Conservation (phyloP, 2,329 filamentous ascomycete genomes). For the Verticillium alfalfae region DNA sequence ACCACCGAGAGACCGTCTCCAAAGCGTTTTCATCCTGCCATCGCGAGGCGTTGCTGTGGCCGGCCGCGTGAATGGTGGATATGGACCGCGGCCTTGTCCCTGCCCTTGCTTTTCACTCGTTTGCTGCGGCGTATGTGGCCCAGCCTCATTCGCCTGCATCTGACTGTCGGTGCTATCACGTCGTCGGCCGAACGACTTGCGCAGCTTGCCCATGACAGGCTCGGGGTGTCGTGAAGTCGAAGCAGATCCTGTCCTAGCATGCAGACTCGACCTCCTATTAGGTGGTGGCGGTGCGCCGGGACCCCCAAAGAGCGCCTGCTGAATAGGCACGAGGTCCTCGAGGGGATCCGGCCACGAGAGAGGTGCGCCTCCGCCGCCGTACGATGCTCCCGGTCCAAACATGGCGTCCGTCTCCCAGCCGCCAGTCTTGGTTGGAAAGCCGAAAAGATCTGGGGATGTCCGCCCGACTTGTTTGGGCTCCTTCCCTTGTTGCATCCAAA, state of each 20-base stretch:
- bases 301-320: conserved; percentile 30
- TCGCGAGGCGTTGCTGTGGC: conserved; percentile 30
- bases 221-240: conserved; percentile 12
- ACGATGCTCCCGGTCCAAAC: conserved; percentile 32
- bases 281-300: conserved; percentile 40
- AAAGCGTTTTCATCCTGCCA: conserved; percentile 43
- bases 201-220: conserved; percentile 13
- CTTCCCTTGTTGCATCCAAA: conserved; percentile 47
- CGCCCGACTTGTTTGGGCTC: conserved; percentile 35
- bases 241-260: conserved; percentile 35
- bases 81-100: conserved; percentile 26
- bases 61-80: conserved; percentile 38
- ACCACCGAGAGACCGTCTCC: conserved; percentile 43
- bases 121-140: conserved; percentile 12
- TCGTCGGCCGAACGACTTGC: conserved; percentile 18
- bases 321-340: conserved; percentile 37
- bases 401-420: conserved; percentile 44
- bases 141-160: not conserved
- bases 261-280: conserved; percentile 47
- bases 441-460: conserved; percentile 48
- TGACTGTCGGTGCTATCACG: conserved; percentile 24
- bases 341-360: conserved; percentile 33
- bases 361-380: conserved; percentile 18
- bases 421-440: conserved; percentile 36
- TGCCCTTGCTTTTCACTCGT: conserved; percentile 21